Evolutionary conservation across 169 alveolate genomes (phyloP), one percentile per base, ranked within the genome.

Genomic region (Sarcocystis neurona): DNA sequence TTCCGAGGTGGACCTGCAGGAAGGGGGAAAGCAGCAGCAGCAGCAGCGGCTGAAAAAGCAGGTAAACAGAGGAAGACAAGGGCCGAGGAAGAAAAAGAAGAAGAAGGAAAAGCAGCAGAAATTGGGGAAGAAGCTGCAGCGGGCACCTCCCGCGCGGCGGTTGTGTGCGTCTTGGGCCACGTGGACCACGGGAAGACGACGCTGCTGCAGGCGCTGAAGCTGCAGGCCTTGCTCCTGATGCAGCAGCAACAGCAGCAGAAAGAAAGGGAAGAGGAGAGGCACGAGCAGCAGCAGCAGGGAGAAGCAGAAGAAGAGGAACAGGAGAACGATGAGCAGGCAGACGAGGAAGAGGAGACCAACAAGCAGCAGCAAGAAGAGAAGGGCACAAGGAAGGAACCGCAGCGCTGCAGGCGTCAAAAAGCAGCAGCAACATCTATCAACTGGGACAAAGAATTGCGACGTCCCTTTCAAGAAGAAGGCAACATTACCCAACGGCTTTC

Each of bases 121-220:
- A n/a, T n/a, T n/a, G n/a, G n/a, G n/a, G n/a, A n/a, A n/a, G n/a
- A n/a, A n/a, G n/a, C n/a, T n/a, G n/a, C n/a, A n/a, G n/a, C n/a
- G n/a, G n/a, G n/a, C 5, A 3, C 6, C 12, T 1, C 41, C 18
- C 74, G 99, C 27, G 95, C 98, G 8, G 98, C 99, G 0, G 96
- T 98, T 27, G 98, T 98, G 2, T 96, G 99, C 18, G 96, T 98
- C 18, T 95, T 98, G 95, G 99, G 99, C 0, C 99, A 98, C 94
- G 99, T 98, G 20, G 99, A 98, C 91, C 99, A 97, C 89, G 99
- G 99, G 48, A 98, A 98, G 93, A 98, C 99, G 30, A 97, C 99
- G 41, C 93, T 98, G 56, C 94, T 98, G 34, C 99, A 97, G 90
- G 93, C 95, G 41, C 93, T 96, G 27, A 41, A 37, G 30, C 89